These are phyloP conservation scores for Annulohypoxylon nitens DNA, from an alignment of 495 filamentous ascomycete species.

Conservation along the genomic window DNA sequence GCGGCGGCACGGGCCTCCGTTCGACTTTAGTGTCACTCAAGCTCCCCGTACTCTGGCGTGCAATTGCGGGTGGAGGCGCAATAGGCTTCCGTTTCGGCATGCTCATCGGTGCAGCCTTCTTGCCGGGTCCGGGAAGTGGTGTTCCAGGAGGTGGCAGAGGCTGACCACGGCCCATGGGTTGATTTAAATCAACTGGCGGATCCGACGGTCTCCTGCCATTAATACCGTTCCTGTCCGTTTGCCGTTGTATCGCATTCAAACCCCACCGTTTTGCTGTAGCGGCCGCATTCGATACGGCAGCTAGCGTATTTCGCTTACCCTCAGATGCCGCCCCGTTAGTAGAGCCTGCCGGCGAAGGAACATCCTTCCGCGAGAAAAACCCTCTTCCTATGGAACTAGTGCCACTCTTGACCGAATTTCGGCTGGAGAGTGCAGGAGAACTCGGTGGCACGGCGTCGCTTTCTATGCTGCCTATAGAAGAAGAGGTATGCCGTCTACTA, in stretches of 20 bases:
- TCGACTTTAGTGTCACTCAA: slow-evolving; percentile 47
- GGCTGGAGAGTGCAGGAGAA: slow-evolving; percentile 54
- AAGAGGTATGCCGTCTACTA: slow-evolving; percentile 59
- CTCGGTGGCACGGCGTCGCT: slow-evolving; percentile 42
- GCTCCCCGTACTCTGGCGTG: slow-evolving; percentile 42
- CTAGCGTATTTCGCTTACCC: slow-evolving; percentile 60
- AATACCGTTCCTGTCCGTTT: slow-evolving; percentile 53
- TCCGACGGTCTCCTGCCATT: slow-evolving; percentile 43
- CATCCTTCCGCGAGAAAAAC: slow-evolving; percentile 58
- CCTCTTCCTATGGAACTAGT: slow-evolving; percentile 54
- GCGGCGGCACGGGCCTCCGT: slow-evolving; percentile 59
- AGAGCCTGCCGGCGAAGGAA: slow-evolving; percentile 39
- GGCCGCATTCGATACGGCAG: slow-evolving; percentile 78
- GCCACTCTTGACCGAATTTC: slow-evolving; percentile 55
- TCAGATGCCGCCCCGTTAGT: slow-evolving; percentile 44
- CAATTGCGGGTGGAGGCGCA: slow-evolving; percentile 52
- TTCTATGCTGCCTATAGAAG: slow-evolving; percentile 53
- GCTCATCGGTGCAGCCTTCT: slow-evolving; percentile 65
- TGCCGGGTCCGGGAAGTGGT: slow-evolving; percentile 69
- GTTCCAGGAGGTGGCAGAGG: slow-evolving; percentile 81
- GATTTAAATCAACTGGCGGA: slow-evolving; percentile 64
- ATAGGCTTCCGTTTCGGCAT: slow-evolving; percentile 64
- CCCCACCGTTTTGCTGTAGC: slow-evolving; percentile 89
- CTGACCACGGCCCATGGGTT: slow-evolving; percentile 80
- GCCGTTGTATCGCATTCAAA: slow-evolving; percentile 75